Evolutionary conservation across 257 asterid genomes (phyloP), one percentile per base, ranked within the genome.

Genomic region (Paulownia fortunei): DNA sequence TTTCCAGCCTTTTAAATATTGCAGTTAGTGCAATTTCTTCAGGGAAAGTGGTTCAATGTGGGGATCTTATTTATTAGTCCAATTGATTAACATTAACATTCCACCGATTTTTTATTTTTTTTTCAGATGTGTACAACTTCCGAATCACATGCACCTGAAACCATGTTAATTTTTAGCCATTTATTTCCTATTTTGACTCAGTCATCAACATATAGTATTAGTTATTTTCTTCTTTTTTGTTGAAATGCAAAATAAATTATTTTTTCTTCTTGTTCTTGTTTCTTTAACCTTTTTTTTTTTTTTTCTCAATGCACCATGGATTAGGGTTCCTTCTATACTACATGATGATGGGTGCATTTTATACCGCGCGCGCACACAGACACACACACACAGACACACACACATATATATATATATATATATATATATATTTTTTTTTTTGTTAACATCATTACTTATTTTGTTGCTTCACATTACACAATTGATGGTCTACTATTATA

Each of bases 11-110:
- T 79, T 70, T 34, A 54, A 65, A 60, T 61, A 79, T 7, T 55
- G 65, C 64, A 65, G 76, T 65, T 42, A 39, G 72, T 19, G 41
- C 74, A 62, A 42, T 79, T 41, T 73, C 39, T 52, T 73, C 13
- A 52, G 59, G 49, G 59, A 78, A 61, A 71, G 78, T 61, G 8
- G 78, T 71, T 78, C 73, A 19, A 52, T 39, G 51, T 42, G 70
- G 55, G 83, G 81, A 41, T 61, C 80, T 73, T 30, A 72, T 72
- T 79, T 73, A 73, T 73, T 62, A 64, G 24, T 13, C 26, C 46
- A 11, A 63, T 79, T 73, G 8, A 79, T 72, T 72, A 37, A 61
- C 83, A 79, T 79, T 79, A 47, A 62, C 39, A 13, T 23, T 10
- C 82, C 72, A 60, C 73, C 78, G 67, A 24, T 66, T 42, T 63